Evolutionary conservation across 2,329 filamentous ascomycete species (phyloP).

Genomic region (Aspergillus alliaceus): DNA sequence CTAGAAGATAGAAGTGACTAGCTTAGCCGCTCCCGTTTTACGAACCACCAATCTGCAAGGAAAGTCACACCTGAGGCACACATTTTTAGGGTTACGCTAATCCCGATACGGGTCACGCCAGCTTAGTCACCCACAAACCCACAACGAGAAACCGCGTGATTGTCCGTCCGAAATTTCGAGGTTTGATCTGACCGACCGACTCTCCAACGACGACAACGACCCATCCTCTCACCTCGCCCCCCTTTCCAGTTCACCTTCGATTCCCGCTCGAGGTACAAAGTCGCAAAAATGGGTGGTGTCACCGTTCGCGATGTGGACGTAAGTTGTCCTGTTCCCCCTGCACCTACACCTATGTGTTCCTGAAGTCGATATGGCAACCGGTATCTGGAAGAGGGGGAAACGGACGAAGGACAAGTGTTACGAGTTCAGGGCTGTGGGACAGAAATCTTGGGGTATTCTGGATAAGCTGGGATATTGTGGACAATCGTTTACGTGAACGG

Average conservation of each 20-base stretch:
- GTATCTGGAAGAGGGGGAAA: constrained; percentile 9
- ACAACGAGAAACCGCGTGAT: constrained; percentile 32
- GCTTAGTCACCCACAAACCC: constrained; percentile 30
- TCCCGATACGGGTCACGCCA: constrained; percentile 44
- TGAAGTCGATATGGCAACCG: constrained; percentile 6
- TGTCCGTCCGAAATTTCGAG: constrained; percentile 41
- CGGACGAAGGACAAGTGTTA: background rate
- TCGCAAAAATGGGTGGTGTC: constrained; percentile 66
- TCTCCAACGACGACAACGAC: constrained; percentile 42
- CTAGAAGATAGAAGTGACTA: too few species aligned
- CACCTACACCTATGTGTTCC: constrained; percentile 16
- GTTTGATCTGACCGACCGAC: constrained; percentile 25
- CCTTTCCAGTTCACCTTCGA: constrained; percentile 27
- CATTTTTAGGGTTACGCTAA: constrained; percentile 41
- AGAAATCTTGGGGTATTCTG: background rate
- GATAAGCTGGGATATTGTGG: background rate
- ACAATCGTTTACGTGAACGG: background rate
- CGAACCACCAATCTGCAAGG: background rate
- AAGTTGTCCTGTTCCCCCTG: constrained; percentile 35
- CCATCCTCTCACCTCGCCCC: constrained; percentile 35
- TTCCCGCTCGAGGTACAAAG: constrained; percentile 28
- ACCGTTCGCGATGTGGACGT: constrained; percentile 67
- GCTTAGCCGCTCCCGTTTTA: background rate
- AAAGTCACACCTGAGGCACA: constrained; percentile 13
- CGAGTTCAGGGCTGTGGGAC: background rate